A percentile compares a stretch with the other conserved stretches of the same genome.
phyloP scores from a whole-genome alignment of 257 asterid species.

The Dorcoceras hygrometricum region DNA sequence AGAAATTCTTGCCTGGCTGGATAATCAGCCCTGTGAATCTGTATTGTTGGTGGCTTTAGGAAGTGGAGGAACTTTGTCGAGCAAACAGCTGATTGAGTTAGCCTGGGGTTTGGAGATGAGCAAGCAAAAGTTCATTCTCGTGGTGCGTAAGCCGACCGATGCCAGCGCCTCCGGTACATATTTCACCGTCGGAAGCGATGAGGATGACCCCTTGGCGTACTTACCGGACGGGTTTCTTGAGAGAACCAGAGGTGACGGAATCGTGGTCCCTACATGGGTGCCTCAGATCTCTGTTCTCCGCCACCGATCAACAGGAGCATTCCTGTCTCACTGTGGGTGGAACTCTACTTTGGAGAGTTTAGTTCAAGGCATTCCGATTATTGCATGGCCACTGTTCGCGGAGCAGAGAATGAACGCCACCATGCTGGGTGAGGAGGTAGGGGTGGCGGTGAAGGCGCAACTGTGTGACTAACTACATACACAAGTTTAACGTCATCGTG shows the following conservation, averaged over 20 bases:
- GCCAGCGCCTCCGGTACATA: slow-evolving; percentile 22
- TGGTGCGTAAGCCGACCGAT: slow-evolving; percentile 37
- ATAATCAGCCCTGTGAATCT: slow-evolving; percentile 39
- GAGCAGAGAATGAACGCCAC: slow-evolving; percentile 52
- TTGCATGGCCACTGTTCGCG: slow-evolving; percentile 56
- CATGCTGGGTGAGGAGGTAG: slow-evolving; percentile 35
- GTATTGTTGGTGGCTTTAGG: slow-evolving; percentile 42
- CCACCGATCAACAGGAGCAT: slow-evolving; percentile 36
- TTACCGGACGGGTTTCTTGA: slow-evolving; percentile 35
- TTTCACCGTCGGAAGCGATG: slow-evolving; percentile 27
- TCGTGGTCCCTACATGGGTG: slow-evolving; percentile 41
- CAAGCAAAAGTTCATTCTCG: slow-evolving; percentile 40
- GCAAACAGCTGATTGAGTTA: slow-evolving; percentile 37
- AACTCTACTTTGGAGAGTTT: slow-evolving; percentile 47
- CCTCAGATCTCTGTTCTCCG: slow-evolving; percentile 39
- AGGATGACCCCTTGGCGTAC: slow-evolving; percentile 21
- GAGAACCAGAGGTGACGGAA: slow-evolving; percentile 24
- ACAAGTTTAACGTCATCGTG: too few relatives aligned
- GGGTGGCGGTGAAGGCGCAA: slow-evolving; percentile 39
- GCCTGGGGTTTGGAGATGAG: slow-evolving; percentile 46
- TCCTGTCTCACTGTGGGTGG: slow-evolving; percentile 54
- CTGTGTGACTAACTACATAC: too few relatives aligned
- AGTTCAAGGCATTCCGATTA: slow-evolving; percentile 39
- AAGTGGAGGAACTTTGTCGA: slow-evolving; percentile 45
- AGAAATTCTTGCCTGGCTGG: slow-evolving; percentile 35